Base-by-base conservation (phyloP, 1,139 yeast species). In the Meyerozyma smithsonii region DNA sequence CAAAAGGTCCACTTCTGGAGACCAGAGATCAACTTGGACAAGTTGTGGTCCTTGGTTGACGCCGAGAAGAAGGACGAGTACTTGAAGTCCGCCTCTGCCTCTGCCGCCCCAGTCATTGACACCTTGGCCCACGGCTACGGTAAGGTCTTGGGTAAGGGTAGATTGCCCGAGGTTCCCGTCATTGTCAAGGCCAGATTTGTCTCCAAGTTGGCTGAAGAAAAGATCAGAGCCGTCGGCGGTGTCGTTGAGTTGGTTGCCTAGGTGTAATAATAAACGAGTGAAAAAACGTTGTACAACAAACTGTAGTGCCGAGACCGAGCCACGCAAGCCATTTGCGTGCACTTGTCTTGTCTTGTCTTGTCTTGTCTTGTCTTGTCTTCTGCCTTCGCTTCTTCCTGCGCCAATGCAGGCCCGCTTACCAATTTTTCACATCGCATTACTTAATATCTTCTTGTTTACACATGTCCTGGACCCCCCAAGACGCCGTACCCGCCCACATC, bases 221-320 rank as follows among this genome's bases (percentile, higher is more conserved):
- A 92, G 84, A 94, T 94, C 81, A 88, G 86, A 84, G 97, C 95
- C 70, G 99, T 84, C 69, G 99, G 99, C 80, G 99, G 99, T 85
- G 98, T 85, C 69, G 95, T 92, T 73, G 98, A 92, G 81, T 87
- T 92, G 72, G 76, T 92, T 74, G 98, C 98, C 76, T 92, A 88
- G 85, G 58, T 56, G 28, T 20, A 30, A 17, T 18, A 16, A 16
- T 7, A 12, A 20, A 25, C 26, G 30, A 15, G 23, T 24, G 36
- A 19, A 23, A 14, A 19, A 18, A n/a, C 6, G 12, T n/a, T n/a
- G n/a, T n/a, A n/a, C n/a, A n/a, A n/a, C n/a, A n/a, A n/a, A n/a
- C n/a, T n/a, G n/a, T n/a, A n/a, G n/a, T n/a, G n/a, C n/a, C n/a
- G n/a, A n/a, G n/a, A n/a, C n/a, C n/a, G n/a, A n/a, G n/a, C n/a